Conservation (phyloP, 2,329 filamentous ascomycete genomes). For the Trichoderma aggressivum region DNA sequence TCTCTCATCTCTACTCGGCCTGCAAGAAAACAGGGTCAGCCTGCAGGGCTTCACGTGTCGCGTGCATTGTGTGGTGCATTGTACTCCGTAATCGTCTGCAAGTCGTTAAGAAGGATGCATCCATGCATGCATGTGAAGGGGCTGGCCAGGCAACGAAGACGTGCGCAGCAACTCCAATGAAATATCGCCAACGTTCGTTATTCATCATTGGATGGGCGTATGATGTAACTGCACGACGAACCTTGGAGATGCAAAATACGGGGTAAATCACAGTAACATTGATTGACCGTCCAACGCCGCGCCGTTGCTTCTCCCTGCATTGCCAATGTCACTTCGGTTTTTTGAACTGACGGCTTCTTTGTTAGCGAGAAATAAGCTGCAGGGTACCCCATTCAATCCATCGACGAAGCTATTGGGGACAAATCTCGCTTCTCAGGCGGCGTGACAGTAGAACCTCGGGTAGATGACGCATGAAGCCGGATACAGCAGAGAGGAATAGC, state of each 20-base stretch:
- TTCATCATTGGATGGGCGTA: background rate
- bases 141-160: slow-evolving; percentile 8
- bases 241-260: background rate
- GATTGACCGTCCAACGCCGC: background rate
- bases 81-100: background rate
- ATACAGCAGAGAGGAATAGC: background rate
- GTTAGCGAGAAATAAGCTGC: background rate
- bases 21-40: background rate
- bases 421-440: background rate
- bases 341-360: background rate
- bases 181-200: background rate
- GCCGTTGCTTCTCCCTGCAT: background rate
- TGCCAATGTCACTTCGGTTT: background rate
- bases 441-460: background rate
- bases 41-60: slow-evolving; percentile 12
- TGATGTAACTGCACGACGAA: background rate
- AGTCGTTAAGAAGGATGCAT: background rate
- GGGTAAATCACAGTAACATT: background rate
- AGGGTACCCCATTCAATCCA: background rate
- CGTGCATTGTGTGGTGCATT: background rate
- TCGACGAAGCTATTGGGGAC: background rate
- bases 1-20: background rate
- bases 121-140: background rate
- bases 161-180: slow-evolving; percentile 6
- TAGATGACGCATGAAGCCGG: background rate